These are phyloP conservation scores for Epichloe scottii DNA, from an alignment of 2,329 filamentous ascomycete genomes.

Conservation along the genomic window DNA sequence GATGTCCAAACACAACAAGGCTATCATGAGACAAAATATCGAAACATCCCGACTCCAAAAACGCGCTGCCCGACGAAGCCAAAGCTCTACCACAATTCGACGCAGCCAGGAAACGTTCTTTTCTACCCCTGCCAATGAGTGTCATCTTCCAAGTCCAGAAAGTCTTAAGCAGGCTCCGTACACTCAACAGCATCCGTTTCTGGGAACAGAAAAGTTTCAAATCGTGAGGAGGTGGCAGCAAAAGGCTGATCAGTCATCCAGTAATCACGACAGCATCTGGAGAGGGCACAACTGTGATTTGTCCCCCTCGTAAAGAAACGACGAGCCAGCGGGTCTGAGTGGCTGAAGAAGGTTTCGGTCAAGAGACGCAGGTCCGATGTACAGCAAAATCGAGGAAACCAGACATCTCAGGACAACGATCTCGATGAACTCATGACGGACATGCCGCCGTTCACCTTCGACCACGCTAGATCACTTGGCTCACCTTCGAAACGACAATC, in stretches of 20 bases:
- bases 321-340: constrained; percentile 16
- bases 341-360: constrained; percentile 18
- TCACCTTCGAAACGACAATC: constrained; percentile 8
- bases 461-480: background rate
- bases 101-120: constrained; percentile 4
- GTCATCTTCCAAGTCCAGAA: constrained; percentile 30
- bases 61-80: background rate
- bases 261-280: constrained; percentile 11
- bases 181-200: constrained; percentile 16
- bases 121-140: constrained; percentile 15
- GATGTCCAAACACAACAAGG: constrained; percentile 8
- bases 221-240: constrained; percentile 22
- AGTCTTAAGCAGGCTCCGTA: constrained; percentile 24
- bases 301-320: constrained; percentile 13
- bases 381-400: background rate
- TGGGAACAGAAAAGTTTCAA: constrained; percentile 19
- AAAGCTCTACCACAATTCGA: constrained; percentile 5
- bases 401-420: constrained; percentile 2
- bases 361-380: constrained; percentile 17
- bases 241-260: constrained; percentile 6
- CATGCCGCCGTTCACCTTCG: constrained; percentile 3
- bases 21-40: background rate
- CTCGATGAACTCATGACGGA: constrained; percentile 9
- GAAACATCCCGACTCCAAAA: background rate
- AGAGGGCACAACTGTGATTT: constrained; percentile 5